Base-by-base conservation (phyloP, 1,139 yeast genomes). In the Debaryomyces coudertii region DNA sequence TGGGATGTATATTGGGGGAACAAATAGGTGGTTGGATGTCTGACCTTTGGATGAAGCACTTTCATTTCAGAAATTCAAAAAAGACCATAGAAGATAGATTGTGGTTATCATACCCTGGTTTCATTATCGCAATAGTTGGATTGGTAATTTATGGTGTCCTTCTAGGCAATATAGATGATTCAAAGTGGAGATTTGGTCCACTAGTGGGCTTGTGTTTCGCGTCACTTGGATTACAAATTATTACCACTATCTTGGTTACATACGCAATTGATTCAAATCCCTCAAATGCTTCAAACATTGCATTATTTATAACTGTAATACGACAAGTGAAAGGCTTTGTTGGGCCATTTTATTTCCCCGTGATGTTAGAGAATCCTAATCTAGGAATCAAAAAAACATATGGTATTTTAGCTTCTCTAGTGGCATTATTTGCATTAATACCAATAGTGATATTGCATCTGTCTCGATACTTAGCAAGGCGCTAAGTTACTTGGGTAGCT, bases 321-420 rank as follows among this genome's bases (percentile, higher is more conserved):
- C 46, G 62, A 36, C 61, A 56, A 39, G 36, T 53, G 2, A 43
- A 52, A 15, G 60, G 61, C 11, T 57, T 58, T 36, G 45, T 57
- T 18, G 62, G 61, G 12, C 61, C 62, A n/a, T 58, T 57, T 40
- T 57, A 53, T 39, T 56, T 55, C 22, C 62, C 62, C 5, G 39
- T 42, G 9, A 58, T 58, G 62, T 49, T 56, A 31, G 52, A 49
- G 14, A 41, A 34, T 14, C 31, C 39, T 12, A 30, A 46, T 18
- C 33, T 58, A 22, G 54, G 57, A 11, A 54, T 53, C 35, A 47
- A 46, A 12, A 51, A 47, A 16, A 53, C 61, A 1, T 56, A 54
- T 44, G 48, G 60, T 12, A 25, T 53, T 7, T 46, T 58, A 45
- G 61, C 60, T 2, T 59, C 50, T 2, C 42, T 58, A 15, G 47